Conservation (phyloP, 345 rosid species). For the Euphorbia tirucalli region DNA sequence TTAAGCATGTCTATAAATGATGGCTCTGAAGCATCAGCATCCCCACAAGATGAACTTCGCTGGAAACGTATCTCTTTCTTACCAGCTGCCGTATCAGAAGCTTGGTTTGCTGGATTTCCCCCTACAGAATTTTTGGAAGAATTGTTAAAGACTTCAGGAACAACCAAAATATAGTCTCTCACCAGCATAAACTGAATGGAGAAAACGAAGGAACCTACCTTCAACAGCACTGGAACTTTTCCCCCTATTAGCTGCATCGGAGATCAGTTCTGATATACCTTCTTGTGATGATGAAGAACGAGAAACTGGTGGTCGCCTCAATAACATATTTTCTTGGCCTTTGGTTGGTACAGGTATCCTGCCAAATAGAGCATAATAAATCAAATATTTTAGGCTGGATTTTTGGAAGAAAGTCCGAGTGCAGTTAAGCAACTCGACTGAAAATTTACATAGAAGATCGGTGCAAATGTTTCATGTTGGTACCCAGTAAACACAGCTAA, state of each 20-base stretch:
- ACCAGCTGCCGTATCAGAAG: conserved; percentile 27
- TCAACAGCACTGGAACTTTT: conserved; percentile 12
- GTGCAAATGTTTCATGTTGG: neutral
- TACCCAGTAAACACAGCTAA: too few species aligned
- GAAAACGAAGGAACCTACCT: conserved; percentile 7
- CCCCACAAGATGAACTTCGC: conserved; percentile 45
- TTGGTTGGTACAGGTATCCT: conserved; percentile 17
- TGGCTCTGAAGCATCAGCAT: conserved; percentile 52
- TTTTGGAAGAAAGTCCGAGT: neutral
- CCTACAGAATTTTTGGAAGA: neutral
- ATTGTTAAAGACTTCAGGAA: too few species aligned
- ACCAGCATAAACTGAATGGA: neutral
- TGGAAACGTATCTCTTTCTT: conserved; percentile 49
- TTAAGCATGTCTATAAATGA: conserved; percentile 81
- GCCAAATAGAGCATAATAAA: neutral
- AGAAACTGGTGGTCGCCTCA: conserved; percentile 25
- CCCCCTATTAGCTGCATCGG: conserved; percentile 11
- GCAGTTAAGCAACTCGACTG: neutral
- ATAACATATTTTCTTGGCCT: conserved; percentile 22
- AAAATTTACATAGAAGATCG: neutral
- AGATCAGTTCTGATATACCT: conserved; percentile 19
- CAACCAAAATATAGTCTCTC: neutral
- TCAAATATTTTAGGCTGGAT: neutral
- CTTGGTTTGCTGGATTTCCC: conserved; percentile 20
- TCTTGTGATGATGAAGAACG: conserved; percentile 22